Percentiles rank a stretch among this genome's conserved stretches.
Evolutionary conservation across 2,329 filamentous ascomycete genomes (phyloP).

Genomic region (Trichoderma sp.): DNA sequence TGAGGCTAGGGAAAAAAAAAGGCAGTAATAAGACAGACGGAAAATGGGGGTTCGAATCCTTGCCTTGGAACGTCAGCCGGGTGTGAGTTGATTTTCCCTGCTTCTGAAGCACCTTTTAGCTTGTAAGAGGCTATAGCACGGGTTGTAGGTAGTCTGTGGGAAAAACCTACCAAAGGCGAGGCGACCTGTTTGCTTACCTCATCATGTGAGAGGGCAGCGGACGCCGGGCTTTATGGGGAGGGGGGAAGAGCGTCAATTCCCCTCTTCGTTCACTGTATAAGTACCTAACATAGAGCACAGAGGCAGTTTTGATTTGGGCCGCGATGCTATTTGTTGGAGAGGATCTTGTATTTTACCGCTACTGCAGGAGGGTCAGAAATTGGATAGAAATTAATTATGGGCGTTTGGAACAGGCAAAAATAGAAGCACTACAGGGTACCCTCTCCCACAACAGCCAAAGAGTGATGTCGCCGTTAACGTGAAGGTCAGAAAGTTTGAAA

Average conservation of each 20-base stretch:
- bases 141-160: neutral
- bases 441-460: neutral
- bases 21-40: constrained; percentile 22
- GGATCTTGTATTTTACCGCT: neutral
- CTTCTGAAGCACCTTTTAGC: neutral
- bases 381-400: neutral
- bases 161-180: neutral
- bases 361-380: neutral
- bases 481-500: neutral
- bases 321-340: neutral
- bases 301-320: neutral
- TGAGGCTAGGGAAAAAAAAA: constrained; percentile 38
- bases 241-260: constrained; percentile 3
- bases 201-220: constrained; percentile 34
- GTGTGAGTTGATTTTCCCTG: neutral
- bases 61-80: neutral
- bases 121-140: constrained; percentile 17
- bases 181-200: constrained; percentile 30
- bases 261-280: neutral
- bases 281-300: neutral
- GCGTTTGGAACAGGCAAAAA: neutral
- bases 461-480: neutral
- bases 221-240: neutral
- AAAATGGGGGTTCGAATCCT: constrained; percentile 4
- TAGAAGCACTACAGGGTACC: neutral